Conservation (phyloP, 441 rosid genomes). For the Erodium moschatum region DNA sequence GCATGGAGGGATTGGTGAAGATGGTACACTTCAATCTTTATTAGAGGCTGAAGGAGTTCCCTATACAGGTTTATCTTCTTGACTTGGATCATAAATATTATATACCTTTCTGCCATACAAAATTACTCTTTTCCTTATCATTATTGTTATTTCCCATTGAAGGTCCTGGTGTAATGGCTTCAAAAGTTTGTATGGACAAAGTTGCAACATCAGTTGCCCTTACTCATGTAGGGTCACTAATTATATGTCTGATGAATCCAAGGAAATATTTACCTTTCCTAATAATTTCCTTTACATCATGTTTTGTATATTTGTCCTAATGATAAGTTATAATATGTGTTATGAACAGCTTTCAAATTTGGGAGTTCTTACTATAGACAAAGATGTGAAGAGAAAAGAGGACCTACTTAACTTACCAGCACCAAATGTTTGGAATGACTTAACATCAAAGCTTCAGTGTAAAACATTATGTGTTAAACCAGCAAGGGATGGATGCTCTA, state of each 20-base stretch:
- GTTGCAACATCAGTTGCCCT: conserved; percentile 75
- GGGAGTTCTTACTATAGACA: conserved; percentile 81
- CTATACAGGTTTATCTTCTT: conserved; percentile 45
- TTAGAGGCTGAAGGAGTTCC: conserved; percentile 76
- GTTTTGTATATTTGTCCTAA: conserved; percentile 14
- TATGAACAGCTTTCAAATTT: conserved; percentile 51
- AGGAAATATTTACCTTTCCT: conserved; percentile 6
- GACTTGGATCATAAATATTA: neutral
- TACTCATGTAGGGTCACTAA: conserved; percentile 48
- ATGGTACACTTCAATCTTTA: conserved; percentile 80
- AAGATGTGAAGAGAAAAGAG: conserved; percentile 55
- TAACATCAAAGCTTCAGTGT: conserved; percentile 59
- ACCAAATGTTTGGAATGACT: conserved; percentile 48
- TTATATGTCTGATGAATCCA: neutral
- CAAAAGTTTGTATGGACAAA: conserved; percentile 89
- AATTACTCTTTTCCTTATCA: conserved; percentile 15
- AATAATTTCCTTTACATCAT: neutral
- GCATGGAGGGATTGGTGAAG: conserved; percentile 98
- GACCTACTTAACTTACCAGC: conserved; percentile 46
- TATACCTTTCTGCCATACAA: neutral
- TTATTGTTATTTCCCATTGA: conserved; percentile 17
- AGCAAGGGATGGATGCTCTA: conserved; percentile 93
- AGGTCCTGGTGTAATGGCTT: conserved; percentile 86
- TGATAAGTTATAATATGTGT: conserved; percentile 15
- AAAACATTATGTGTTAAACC: conserved; percentile 83